Evolutionary conservation across 2,329 filamentous ascomycete genomes (phyloP), one percentile per base, ranked within the genome.

Genomic region (Stagonosporopsis chrysanthemi): DNA sequence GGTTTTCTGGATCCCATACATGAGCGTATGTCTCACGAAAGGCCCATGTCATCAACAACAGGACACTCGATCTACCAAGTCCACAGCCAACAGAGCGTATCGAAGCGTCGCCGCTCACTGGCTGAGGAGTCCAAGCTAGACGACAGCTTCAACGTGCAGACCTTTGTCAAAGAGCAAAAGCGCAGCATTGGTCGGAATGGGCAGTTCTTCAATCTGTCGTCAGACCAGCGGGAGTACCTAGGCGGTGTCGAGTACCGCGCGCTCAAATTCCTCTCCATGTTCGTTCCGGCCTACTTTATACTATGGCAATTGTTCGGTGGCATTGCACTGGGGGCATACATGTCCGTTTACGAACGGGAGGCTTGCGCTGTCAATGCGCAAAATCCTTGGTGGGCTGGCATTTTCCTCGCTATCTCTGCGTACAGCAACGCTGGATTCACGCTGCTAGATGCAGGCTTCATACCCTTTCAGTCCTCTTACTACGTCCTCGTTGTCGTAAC

Each of bases 161-260:
- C 63, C 23, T 67, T 67, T 12, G 52, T 67, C 35, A 64, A 53
- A n/a, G 64, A 67, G 51, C 64, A 67, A 41, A 67, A 65, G 52
- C 54, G 63, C 57, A 67, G 56, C 49, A 65, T 66, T 47, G 64
- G 64, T 24, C 60, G 58, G 2, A 63, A 66, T 19, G 62, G 62
- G 3, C 62, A 66, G 35, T 66, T 66, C 48, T 62, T 62, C 58
- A 65, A 66, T 33, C 36, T 66, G 8, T 60, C 64, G 14, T 65
- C 62, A 39, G 64, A 66, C 24, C 60, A 66, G 53, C 58, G 64
- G 39, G 64, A 66, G 49, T 65, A 66, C 31, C 56, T 66, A 19
- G 62, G 64, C 22, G 64, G 64, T 45, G 62, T 66, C 19, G 64
- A 66, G 45, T 66, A 66, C 54, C 64, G 64, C 23, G 58, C 64